These are phyloP conservation scores for Trichoderma parareesei DNA, from an alignment of 495 filamentous ascomycete genomes.

Conservation along the genomic window DNA sequence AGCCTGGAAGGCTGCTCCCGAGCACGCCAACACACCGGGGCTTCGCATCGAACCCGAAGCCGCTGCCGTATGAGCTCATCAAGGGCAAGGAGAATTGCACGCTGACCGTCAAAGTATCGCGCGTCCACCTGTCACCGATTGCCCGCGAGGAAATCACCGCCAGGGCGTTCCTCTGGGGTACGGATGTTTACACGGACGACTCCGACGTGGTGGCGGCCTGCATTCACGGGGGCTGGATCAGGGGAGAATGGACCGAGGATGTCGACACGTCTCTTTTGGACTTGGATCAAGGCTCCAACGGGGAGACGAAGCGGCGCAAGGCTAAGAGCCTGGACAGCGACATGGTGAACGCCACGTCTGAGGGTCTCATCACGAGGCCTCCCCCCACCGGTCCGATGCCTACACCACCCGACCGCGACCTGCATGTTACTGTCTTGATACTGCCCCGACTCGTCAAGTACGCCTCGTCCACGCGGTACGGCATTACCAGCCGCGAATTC, in stretches of 20 bases:
- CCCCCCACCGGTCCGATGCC: conserved; percentile 40
- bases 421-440: conserved; percentile 78
- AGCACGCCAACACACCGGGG: conserved; percentile 47
- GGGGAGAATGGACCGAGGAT: conserved; percentile 75
- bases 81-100: conserved; percentile 84
- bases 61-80: conserved; percentile 60
- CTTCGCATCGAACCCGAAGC: conserved; percentile 62
- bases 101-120: conserved; percentile 76
- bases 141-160: conserved; percentile 75
- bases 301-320: conserved; percentile 17
- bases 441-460: conserved; percentile 74
- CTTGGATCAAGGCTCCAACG: conserved; percentile 37
- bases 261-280: conserved; percentile 60
- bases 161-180: conserved; percentile 78
- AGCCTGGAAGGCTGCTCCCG: conserved; percentile 42
- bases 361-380: conserved; percentile 33
- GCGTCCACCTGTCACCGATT: conserved; percentile 58
- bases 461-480: conserved; percentile 61
- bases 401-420: conserved; percentile 56
- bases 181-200: conserved; percentile 91
- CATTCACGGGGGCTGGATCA: conserved; percentile 87
- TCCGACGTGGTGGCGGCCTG: conserved; percentile 88
- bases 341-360: conserved; percentile 15
- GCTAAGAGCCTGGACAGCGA: conserved; percentile 13
- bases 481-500: conserved; percentile 72